Evolutionary conservation across 306 rosid species (phyloP).

Genomic region (Rosa lucieae): DNA sequence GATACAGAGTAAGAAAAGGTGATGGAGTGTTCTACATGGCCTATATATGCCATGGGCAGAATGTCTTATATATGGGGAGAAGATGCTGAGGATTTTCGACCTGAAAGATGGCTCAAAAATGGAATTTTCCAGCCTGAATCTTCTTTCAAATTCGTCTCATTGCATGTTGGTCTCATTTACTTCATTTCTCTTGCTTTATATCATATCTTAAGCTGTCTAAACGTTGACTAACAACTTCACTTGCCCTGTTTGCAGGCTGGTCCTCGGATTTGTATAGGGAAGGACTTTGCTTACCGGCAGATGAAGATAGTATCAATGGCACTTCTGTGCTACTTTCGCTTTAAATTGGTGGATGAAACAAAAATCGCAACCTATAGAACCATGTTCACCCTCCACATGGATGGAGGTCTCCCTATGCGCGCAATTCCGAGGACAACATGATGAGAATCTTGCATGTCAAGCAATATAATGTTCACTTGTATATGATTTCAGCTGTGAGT

Average conservation of each 20-base stretch:
- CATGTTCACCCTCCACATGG: conserved; percentile 58
- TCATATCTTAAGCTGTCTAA: not conserved
- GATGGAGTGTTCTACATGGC: conserved; percentile 64
- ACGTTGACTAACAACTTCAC: not conserved
- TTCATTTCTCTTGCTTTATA: not conserved
- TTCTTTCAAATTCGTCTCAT: conserved; percentile 75
- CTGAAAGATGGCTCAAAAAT: conserved; percentile 70
- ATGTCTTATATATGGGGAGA: conserved; percentile 76
- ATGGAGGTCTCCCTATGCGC: conserved; percentile 55
- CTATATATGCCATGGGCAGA: conserved; percentile 62
- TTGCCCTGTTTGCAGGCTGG: conserved; percentile 54
- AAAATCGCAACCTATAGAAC: conserved; percentile 47
- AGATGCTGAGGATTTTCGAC: conserved; percentile 59
- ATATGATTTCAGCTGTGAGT: not conserved
- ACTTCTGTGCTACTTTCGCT: conserved; percentile 54
- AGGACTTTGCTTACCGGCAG: conserved; percentile 74
- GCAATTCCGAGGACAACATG: conserved; percentile 45
- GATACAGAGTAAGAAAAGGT: conserved; percentile 56
- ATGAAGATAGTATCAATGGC: conserved; percentile 69
- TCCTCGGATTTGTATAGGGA: conserved; percentile 69
- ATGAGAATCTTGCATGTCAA: not conserved
- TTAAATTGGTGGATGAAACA: conserved; percentile 50
- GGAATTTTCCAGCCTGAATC: conserved; percentile 61
- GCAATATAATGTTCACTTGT: not conserved
- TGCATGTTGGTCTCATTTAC: conserved; percentile 51